Evolutionary conservation across 352 stramenopile species (phyloP).

Genomic region (Pseudoperonospora humuli): DNA sequence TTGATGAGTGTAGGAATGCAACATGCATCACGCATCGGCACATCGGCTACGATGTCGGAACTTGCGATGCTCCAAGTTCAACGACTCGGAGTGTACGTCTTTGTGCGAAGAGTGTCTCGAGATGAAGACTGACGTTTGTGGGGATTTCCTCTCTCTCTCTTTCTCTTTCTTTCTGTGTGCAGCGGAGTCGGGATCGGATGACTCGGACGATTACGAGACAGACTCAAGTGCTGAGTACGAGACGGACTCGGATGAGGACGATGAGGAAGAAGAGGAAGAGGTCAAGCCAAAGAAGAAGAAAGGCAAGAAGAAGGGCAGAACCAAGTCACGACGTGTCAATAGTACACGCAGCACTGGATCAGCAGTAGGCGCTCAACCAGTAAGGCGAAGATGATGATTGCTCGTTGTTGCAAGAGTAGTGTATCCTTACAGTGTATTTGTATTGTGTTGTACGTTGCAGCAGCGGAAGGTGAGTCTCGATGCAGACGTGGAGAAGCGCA

Average conservation of each 20-base stretch:
- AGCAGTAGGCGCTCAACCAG: conserved; percentile 21
- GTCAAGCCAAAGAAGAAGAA: conserved; percentile 66
- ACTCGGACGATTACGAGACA: conserved; percentile 69
- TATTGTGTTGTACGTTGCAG: neutral
- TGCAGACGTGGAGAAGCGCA: conserved; percentile 70
- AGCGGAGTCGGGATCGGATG: conserved; percentile 74
- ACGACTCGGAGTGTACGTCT: conserved; percentile 79
- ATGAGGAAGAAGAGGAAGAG: conserved; percentile 54
- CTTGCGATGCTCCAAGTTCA: conserved; percentile 84
- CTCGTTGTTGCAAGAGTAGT: neutral
- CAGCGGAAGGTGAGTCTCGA: conserved; percentile 59
- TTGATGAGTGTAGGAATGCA: conserved; percentile 51
- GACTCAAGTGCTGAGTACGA: conserved; percentile 45
- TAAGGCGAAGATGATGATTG: conserved; percentile 6
- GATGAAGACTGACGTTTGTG: no score
- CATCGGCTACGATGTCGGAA: conserved; percentile 82
- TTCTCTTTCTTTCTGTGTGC: conserved; percentile 2
- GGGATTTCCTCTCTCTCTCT: neutral
- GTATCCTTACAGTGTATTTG: conserved; percentile 10
- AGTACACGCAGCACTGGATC: conserved; percentile 40
- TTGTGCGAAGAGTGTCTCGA: no score
- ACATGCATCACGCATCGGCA: conserved; percentile 83
- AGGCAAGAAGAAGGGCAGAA: conserved; percentile 35
- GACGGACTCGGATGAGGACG: conserved; percentile 48
- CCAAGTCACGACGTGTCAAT: conserved; percentile 38